Evolutionary conservation across 768 basidiomycete species (phyloP).

Genomic region (Pleurotus citrinopileatus): DNA sequence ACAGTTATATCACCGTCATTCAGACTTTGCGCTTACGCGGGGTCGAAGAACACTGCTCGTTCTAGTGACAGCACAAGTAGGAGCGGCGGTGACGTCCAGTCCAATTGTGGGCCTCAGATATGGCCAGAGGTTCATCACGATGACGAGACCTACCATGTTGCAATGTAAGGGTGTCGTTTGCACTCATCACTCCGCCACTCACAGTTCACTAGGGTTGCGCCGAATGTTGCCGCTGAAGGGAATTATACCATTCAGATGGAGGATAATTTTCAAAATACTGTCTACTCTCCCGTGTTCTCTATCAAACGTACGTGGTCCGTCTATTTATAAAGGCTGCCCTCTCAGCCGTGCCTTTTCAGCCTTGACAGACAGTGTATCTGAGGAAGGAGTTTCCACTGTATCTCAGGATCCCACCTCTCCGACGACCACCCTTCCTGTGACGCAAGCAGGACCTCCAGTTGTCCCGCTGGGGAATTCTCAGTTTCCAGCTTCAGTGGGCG

Average conservation of each 20-base stretch:
- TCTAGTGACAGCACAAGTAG: conserved; percentile 2
- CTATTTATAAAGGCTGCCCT: background rate
- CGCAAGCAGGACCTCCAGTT: background rate
- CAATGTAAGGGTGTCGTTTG: conserved; percentile 19
- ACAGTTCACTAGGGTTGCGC: conserved; percentile 16
- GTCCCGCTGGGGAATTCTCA: background rate
- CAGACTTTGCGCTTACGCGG: conserved; percentile 23
- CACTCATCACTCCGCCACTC: background rate
- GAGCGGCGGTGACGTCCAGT: conserved; percentile 1
- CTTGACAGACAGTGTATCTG: too few species aligned
- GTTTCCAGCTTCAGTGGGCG: conserved; percentile 1
- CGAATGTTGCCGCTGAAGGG: conserved; percentile 15
- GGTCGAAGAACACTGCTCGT: conserved; percentile 7
- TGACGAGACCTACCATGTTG: conserved; percentile 19
- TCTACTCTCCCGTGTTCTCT: conserved; percentile 23
- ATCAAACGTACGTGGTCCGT: conserved; percentile 20
- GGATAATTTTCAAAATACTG: conserved; percentile 22
- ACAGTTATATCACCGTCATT: conserved; percentile 30
- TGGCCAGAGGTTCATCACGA: conserved; percentile 20
- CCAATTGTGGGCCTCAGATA: conserved; percentile 19
- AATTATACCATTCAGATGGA: conserved; percentile 19
- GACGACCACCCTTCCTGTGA: too few species aligned
- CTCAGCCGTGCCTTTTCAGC: too few species aligned
- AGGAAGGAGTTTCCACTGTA: too few species aligned
- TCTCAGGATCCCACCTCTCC: too few species aligned